phyloP scores from a whole-genome alignment of 257 asterid genomes.

The Rehmannia glutinosa region DNA sequence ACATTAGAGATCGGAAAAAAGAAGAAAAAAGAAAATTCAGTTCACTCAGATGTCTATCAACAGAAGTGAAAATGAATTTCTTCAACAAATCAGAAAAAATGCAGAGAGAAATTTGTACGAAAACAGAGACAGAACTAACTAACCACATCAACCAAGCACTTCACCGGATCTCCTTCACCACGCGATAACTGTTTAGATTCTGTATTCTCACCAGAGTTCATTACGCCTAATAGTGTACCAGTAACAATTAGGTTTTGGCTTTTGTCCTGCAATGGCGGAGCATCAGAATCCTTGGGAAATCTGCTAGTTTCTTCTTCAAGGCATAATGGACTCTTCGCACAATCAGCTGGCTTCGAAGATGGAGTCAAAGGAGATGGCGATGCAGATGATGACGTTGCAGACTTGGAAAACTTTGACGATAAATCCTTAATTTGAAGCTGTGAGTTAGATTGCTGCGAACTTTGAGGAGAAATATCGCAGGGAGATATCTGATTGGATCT shows the following conservation, averaged over 20 bases:
- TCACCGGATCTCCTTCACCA: slow-evolving; percentile 17
- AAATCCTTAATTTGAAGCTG: slow-evolving; percentile 31
- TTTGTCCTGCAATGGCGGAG: slow-evolving; percentile 14
- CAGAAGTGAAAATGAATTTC: too few relatives aligned
- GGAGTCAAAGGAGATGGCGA: slow-evolving; percentile 45
- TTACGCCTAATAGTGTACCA: slow-evolving; percentile 12
- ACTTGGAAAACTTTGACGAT: slow-evolving; percentile 23
- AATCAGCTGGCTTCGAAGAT: slow-evolving; percentile 32
- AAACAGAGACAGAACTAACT: slow-evolving; percentile 26
- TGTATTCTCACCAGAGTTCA: slow-evolving; percentile 23
- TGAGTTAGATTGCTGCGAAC: slow-evolving; percentile 30
- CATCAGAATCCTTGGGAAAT: slow-evolving; percentile 16
- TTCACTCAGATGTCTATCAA: too few relatives aligned
- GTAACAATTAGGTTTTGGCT: slow-evolving; percentile 10
- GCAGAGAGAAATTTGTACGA: background rate
- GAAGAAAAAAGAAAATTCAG: too few relatives aligned
- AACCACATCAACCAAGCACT: slow-evolving; percentile 41
- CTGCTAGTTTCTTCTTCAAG: slow-evolving; percentile 22
- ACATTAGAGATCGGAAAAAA: too few relatives aligned
- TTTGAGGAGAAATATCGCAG: slow-evolving; percentile 29
- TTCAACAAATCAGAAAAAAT: background rate
- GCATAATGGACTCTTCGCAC: slow-evolving; percentile 25
- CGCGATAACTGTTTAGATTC: slow-evolving; percentile 16
- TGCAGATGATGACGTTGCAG: slow-evolving; percentile 21
- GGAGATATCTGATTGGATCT: slow-evolving; percentile 25